phyloP scores from a whole-genome alignment of 2,329 filamentous ascomycete genomes.

The Aspergillus spinulosporus region DNA sequence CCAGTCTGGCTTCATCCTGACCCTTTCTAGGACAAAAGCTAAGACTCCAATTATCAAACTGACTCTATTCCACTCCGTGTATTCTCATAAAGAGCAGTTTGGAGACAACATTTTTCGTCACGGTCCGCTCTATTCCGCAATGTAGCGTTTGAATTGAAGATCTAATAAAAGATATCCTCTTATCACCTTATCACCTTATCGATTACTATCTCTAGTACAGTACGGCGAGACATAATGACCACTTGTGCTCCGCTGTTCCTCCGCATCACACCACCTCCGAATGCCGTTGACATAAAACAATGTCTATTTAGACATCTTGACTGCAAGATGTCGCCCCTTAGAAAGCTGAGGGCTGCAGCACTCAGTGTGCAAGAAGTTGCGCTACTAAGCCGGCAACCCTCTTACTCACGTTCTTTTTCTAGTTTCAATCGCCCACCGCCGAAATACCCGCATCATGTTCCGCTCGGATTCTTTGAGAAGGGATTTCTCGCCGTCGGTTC shows the following conservation, averaged over 20 bases:
- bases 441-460: constrained; percentile 90
- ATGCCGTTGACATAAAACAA: constrained; percentile 8
- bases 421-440: constrained; percentile 80
- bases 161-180: no score
- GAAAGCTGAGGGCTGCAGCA: constrained; percentile 23
- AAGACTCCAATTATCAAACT: background rate
- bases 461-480: constrained; percentile 76
- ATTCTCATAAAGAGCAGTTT: background rate
- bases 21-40: background rate
- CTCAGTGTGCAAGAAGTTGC: constrained; percentile 20
- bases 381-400: constrained; percentile 6
- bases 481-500: constrained; percentile 66
- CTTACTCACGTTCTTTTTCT: constrained; percentile 63
- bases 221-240: constrained; percentile 19
- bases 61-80: background rate
- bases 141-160: no score
- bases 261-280: constrained; percentile 22
- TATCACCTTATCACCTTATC: constrained; percentile 4
- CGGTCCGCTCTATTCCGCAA: no score
- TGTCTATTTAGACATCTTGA: constrained; percentile 12
- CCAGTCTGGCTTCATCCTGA: constrained; percentile 30
- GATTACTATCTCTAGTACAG: constrained; percentile 19
- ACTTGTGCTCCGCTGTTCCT: constrained; percentile 16
- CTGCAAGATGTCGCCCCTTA: constrained; percentile 32
- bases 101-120: background rate